These are phyloP conservation scores for Argentina anserina DNA, from an alignment of 306 rosid species.

Conservation along the genomic window DNA sequence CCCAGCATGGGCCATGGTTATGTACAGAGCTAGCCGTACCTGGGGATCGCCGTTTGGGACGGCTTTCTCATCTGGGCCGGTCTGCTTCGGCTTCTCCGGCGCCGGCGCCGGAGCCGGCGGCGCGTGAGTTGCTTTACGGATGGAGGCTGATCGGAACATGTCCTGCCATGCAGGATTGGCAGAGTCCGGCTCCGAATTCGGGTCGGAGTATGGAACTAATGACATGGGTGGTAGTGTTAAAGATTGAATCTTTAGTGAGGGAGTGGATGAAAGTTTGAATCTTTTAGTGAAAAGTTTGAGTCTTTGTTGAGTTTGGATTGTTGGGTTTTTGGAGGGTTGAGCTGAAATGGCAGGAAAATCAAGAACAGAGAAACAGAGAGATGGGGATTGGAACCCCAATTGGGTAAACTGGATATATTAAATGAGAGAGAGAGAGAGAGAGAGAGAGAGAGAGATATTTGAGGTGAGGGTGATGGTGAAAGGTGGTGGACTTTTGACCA, in stretches of 20 bases:
- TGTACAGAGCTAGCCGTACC: slow-evolving; percentile 78
- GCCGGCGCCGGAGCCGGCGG: not conserved
- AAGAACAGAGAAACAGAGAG: slow-evolving; percentile 5
- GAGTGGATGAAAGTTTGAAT: not conserved
- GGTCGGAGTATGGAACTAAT: slow-evolving; percentile 62
- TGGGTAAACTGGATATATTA: not conserved
- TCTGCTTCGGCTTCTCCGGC: not conserved
- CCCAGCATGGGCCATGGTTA: slow-evolving; percentile 95
- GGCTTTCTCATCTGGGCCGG: slow-evolving; percentile 37
- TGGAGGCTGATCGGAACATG: slow-evolving; percentile 90
- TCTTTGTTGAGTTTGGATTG: not conserved
- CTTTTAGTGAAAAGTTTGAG: slow-evolving; percentile 5
- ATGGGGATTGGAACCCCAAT: no score
- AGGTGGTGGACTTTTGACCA: slow-evolving; percentile 7
- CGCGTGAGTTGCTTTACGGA: slow-evolving; percentile 34
- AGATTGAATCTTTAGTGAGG: slow-evolving; percentile 8
- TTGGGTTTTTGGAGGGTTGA: not conserved
- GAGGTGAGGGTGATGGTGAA: not conserved
- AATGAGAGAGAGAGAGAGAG: not conserved
- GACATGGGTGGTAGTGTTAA: slow-evolving; percentile 37
- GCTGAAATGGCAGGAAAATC: not conserved
- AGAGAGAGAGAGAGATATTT: not conserved
- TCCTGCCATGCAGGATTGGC: slow-evolving; percentile 83
- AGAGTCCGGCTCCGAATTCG: slow-evolving; percentile 33
- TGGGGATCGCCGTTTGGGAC: slow-evolving; percentile 72